A percentile compares a stretch with the other conserved stretches of the same genome.
These are phyloP conservation scores for Penicillium malachiteum DNA, from an alignment of 495 filamentous ascomycete genomes.

Conservation along the genomic window DNA sequence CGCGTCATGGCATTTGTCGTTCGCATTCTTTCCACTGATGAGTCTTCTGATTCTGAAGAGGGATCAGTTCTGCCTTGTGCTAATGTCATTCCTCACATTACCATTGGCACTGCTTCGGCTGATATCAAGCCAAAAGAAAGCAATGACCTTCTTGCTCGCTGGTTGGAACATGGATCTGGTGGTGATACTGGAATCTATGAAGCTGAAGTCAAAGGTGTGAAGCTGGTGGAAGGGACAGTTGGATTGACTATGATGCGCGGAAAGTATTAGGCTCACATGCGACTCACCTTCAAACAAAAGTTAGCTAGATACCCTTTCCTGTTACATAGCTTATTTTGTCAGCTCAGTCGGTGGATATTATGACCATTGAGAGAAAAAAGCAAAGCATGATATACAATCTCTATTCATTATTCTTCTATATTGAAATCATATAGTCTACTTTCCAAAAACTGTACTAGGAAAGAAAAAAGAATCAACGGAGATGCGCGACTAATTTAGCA, in stretches of 20 bases:
- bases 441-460: neutral
- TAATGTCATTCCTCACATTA: conserved; percentile 84
- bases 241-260: conserved; percentile 45
- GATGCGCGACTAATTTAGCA: conserved; percentile 13
- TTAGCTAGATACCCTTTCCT: neutral
- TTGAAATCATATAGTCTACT: neutral
- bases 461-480: neutral
- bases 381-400: neutral
- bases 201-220: conserved; percentile 42
- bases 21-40: conserved; percentile 51
- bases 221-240: conserved; percentile 43
- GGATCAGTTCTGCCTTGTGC: conserved; percentile 60
- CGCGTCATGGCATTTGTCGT: conserved; percentile 87
- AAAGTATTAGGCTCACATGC: neutral
- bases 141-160: conserved; percentile 74
- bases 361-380: neutral
- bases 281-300: neutral
- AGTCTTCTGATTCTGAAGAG: conserved; percentile 29
- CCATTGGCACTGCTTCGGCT: conserved; percentile 72
- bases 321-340: too few species aligned
- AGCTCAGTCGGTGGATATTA: neutral
- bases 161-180: conserved; percentile 57
- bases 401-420: neutral
- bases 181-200: conserved; percentile 50
- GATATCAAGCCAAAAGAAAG: conserved; percentile 89